A percentile compares a stretch with the other conserved stretches of the same genome.
Evolutionary conservation across 441 rosid species (phyloP).

Genomic region (Flueggea neowawraea): DNA sequence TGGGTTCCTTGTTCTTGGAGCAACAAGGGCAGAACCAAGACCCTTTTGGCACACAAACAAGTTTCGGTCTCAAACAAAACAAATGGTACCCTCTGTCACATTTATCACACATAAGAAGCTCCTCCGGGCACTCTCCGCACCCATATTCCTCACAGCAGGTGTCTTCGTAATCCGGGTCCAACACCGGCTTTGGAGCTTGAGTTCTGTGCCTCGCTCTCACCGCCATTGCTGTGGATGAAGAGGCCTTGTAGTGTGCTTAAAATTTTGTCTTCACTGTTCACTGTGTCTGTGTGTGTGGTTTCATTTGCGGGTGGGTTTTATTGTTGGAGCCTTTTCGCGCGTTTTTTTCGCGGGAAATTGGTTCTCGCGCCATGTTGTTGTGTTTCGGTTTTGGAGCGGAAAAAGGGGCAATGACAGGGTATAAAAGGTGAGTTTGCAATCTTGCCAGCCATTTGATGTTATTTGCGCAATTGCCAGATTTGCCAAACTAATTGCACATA

Average conservation of each 20-base stretch:
- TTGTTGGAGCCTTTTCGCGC: no score
- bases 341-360: no score
- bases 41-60: constrained; percentile 70
- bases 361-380: no score
- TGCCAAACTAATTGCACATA: no score
- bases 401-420: no score
- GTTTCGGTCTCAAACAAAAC: constrained; percentile 76
- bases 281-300: no score
- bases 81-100: constrained; percentile 80
- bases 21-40: constrained; percentile 78
- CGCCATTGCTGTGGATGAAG: constrained; percentile 11
- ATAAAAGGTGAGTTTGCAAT: no score
- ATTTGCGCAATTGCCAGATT: no score
- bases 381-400: no score
- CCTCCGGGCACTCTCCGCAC: constrained; percentile 54
- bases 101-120: constrained; percentile 75
- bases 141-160: constrained; percentile 60
- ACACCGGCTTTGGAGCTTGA: constrained; percentile 36
- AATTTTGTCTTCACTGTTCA: no score
- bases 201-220: constrained; percentile 52
- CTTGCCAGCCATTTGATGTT: no score
- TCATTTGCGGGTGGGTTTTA: no score
- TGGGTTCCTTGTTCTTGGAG: constrained; percentile 30
- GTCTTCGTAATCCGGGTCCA: constrained; percentile 23
- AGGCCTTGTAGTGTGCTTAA: neutral